Evolutionary conservation across 176 grass and related monocot genomes (phyloP).

Genomic region (Eremochloa ophiuroides): DNA sequence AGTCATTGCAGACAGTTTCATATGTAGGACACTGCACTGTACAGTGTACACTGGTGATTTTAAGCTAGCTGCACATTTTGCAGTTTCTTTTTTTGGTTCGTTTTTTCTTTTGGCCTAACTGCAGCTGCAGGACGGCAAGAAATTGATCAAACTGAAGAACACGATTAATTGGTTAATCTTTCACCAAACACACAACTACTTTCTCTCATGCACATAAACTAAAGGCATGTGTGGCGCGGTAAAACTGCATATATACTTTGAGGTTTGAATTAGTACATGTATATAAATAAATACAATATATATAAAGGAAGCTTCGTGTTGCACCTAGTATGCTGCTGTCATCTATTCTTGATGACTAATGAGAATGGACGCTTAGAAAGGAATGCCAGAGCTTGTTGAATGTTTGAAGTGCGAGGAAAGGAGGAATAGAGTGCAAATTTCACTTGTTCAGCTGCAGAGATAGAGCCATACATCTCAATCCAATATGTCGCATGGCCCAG

Average conservation of each 20-base stretch:
- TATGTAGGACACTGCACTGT: too few relatives aligned
- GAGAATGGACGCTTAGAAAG: not conserved
- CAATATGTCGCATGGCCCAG: not conserved
- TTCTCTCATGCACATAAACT: not conserved
- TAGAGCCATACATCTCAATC: not conserved
- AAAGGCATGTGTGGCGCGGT: not conserved
- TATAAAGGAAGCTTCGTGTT: constrained; percentile 25
- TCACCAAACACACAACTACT: constrained; percentile 36
- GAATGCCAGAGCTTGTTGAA: not conserved
- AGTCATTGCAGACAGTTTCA: too few relatives aligned
- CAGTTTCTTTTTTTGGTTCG: not conserved
- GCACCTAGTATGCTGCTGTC: not conserved
- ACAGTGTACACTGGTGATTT: too few relatives aligned
- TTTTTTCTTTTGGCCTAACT: not conserved
- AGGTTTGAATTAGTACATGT: constrained; percentile 7
- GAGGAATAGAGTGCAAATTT: not conserved
- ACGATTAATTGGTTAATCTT: not conserved
- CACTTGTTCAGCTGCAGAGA: not conserved
- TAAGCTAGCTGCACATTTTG: too few relatives aligned
- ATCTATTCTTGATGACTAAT: not conserved
- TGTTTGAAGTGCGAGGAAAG: constrained; percentile 4
- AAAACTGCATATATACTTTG: not conserved
- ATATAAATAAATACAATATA: not conserved
- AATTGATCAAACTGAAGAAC: not conserved
- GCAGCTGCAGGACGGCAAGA: not conserved